Conservation (phyloP, 192 early-diverging fungal genomes). For the Coemansia sp. region DNA sequence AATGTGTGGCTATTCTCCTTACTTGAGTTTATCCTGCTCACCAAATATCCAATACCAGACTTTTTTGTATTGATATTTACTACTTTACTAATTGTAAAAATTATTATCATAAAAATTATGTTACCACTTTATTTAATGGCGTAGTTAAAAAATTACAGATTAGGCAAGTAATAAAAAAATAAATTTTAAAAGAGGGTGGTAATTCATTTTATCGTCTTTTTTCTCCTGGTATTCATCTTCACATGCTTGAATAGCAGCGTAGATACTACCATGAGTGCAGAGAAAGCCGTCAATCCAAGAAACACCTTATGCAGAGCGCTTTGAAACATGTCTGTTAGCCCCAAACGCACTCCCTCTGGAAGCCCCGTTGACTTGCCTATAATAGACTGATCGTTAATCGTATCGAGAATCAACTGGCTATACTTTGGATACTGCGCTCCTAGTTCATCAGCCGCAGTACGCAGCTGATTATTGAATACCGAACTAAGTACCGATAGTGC, state of each 20-base stretch:
- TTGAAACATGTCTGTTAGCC: constrained; percentile 60
- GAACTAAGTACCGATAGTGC: constrained; percentile 63
- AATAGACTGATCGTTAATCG: constrained; percentile 53
- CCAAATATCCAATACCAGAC: not conserved
- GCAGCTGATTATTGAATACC: constrained; percentile 65
- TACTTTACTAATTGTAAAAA: not conserved
- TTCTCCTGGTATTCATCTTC: constrained; percentile 25
- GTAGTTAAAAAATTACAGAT: not conserved
- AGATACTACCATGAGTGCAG: constrained; percentile 48
- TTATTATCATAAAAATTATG: not conserved
- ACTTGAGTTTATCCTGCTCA: not conserved
- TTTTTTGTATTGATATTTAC: not conserved
- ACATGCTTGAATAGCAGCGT: constrained; percentile 48
- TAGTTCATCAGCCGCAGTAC: constrained; percentile 22
- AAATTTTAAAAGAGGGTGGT: too few relatives aligned
- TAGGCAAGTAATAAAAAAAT: not conserved
- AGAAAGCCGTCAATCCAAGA: constrained; percentile 60
- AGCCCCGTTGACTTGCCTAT: constrained; percentile 32
- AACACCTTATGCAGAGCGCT: constrained; percentile 59
- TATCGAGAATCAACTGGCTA: constrained; percentile 48
- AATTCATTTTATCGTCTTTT: constrained; percentile 45
- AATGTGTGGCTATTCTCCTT: not conserved
- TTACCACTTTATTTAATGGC: constrained; percentile 1
- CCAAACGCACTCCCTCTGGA: constrained; percentile 36
- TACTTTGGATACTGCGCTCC: constrained; percentile 47